A percentile compares a stretch with the other conserved stretches of the same genome.
phyloP scores from a whole-genome alignment of 179 eudicot genomes.

The Patellifolia procumbens region DNA sequence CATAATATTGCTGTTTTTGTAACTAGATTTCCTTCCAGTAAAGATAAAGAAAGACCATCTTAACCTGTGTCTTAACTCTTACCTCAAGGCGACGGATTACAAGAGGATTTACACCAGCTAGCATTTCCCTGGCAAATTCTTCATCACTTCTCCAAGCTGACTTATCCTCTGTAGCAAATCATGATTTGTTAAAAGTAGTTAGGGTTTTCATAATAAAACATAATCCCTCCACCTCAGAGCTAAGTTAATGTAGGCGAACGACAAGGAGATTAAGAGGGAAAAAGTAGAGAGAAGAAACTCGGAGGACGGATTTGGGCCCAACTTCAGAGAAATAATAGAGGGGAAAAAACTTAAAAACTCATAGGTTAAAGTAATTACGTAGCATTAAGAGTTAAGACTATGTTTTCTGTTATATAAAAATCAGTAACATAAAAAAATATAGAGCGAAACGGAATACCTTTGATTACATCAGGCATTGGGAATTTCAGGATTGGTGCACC shows the following conservation, averaged over 20 bases:
- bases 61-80: not conserved
- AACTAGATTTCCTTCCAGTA: not conserved
- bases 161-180: conserved; percentile 48
- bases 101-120: conserved; percentile 75
- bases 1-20: too few species aligned
- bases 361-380: not conserved
- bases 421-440: too few species aligned
- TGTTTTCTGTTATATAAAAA: too few species aligned
- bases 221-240: too few species aligned
- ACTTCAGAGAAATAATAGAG: too few species aligned
- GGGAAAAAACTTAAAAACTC: not conserved
- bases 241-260: too few species aligned
- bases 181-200: not conserved
- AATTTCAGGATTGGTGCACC: conserved; percentile 55
- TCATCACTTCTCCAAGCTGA: conserved; percentile 91
- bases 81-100: conserved; percentile 63
- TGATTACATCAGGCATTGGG: conserved; percentile 67
- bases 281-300: too few species aligned
- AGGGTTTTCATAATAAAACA: too few species aligned
- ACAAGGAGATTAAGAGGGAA: too few species aligned
- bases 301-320: too few species aligned
- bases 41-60: not conserved
- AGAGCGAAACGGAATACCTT: too few species aligned
- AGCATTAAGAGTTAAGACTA: conserved; percentile 12
- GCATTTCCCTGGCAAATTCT: conserved; percentile 89